Conservation (phyloP, 495 filamentous ascomycete species). For the Patellaria atrata region DNA sequence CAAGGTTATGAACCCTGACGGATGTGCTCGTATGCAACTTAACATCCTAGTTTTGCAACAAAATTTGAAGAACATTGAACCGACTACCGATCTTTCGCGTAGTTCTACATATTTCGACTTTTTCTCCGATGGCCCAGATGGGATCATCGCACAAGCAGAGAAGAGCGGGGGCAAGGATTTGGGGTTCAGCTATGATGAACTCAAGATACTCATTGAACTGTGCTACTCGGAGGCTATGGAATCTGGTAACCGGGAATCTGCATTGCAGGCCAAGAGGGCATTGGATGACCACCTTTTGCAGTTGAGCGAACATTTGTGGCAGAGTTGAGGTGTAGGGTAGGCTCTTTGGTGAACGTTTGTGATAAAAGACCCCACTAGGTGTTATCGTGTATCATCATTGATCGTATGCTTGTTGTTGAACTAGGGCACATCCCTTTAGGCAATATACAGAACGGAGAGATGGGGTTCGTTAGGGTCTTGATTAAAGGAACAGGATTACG, state of each 20-base stretch:
- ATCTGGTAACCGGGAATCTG: conserved; percentile 57
- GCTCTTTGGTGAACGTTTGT: too few species aligned
- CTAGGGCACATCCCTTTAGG: too few species aligned
- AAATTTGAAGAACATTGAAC: conserved; percentile 81
- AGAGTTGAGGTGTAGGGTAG: background rate
- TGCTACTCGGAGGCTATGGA: conserved; percentile 70
- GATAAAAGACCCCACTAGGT: too few species aligned
- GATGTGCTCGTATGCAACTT: conserved; percentile 67
- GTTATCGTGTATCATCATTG: too few species aligned
- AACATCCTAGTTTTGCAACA: conserved; percentile 92
- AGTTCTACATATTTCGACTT: conserved; percentile 67
- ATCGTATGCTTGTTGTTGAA: too few species aligned
- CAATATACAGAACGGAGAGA: too few species aligned
- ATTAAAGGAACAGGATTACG: too few species aligned
- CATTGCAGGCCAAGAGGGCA: conserved; percentile 54
- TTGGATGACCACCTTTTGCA: conserved; percentile 60
- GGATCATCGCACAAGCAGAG: conserved; percentile 29
- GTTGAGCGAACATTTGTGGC: conserved; percentile 71
- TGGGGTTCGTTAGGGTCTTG: too few species aligned
- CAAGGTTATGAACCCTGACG: conserved; percentile 56
- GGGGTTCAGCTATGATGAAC: conserved; percentile 64
- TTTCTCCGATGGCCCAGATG: conserved; percentile 63
- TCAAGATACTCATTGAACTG: conserved; percentile 70
- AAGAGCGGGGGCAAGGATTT: conserved; percentile 15
- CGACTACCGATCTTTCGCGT: conserved; percentile 39